Percentiles rank a stretch among this genome's conserved stretches.
Evolutionary conservation across 495 filamentous ascomycete species (phyloP).

Genomic region (Neurospora sp.): DNA sequence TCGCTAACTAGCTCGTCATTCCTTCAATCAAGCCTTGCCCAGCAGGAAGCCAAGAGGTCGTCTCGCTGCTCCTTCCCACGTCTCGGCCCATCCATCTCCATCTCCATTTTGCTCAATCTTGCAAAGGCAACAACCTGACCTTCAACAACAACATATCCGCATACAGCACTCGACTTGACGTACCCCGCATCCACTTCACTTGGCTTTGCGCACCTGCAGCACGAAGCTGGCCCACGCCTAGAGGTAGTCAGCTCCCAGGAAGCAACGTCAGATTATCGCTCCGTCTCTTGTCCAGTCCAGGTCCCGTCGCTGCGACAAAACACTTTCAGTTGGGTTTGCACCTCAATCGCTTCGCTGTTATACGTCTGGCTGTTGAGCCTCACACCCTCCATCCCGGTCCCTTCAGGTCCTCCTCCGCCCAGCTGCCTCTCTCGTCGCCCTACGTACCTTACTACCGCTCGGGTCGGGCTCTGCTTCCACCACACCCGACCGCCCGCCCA

Average conservation of each 20-base stretch:
- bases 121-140: background rate
- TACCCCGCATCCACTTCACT: background rate
- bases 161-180: background rate
- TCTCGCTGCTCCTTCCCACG: background rate
- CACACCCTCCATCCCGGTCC: background rate
- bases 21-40: background rate
- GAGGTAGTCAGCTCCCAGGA: background rate
- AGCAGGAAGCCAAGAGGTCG: background rate
- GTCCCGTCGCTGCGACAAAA: background rate
- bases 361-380: background rate
- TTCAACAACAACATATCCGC: background rate
- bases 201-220: background rate
- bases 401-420: background rate
- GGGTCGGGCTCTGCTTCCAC: background rate
- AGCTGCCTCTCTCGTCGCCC: background rate
- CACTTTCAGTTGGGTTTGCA: background rate
- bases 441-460: background rate
- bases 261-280: background rate
- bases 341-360: background rate
- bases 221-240: background rate
- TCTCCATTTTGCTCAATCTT: background rate
- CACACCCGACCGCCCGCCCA: background rate
- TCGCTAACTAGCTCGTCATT: background rate
- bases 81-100: background rate
- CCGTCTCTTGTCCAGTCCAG: background rate